A percentile compares a stretch with the other conserved stretches of the same genome.
Conservation (phyloP, 495 filamentous ascomycete genomes). For the Tuber indicum region DNA sequence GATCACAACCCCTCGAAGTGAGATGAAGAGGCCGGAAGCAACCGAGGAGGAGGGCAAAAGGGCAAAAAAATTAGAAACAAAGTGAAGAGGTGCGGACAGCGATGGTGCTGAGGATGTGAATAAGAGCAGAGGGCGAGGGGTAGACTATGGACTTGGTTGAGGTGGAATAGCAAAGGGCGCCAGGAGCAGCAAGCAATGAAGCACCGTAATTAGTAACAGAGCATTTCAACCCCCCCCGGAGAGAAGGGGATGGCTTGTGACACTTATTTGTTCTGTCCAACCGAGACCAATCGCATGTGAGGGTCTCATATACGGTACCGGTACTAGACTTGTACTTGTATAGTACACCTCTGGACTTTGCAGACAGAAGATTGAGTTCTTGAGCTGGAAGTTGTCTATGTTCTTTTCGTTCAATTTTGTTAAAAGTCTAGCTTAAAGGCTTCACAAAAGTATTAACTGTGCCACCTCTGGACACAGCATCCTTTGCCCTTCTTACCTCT, state of each 20-base stretch:
- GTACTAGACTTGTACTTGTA: too few species aligned
- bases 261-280: neutral
- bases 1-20: neutral
- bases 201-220: neutral
- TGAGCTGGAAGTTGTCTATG: too few species aligned
- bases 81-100: neutral
- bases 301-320: too few species aligned
- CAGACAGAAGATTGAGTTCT: too few species aligned
- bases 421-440: too few species aligned
- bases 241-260: neutral
- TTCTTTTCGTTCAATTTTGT: too few species aligned
- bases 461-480: too few species aligned
- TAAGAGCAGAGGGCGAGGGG: conserved; percentile 8
- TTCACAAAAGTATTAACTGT: too few species aligned
- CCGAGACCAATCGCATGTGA: too few species aligned
- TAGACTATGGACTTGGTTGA: conserved; percentile 4
- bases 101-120: neutral
- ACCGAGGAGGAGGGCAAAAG: neutral
- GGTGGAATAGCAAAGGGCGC: neutral
- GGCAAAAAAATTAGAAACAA: conserved; percentile 1
- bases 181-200: neutral
- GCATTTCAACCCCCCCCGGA: neutral
- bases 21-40: neutral
- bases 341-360: too few species aligned
- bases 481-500: neutral